A percentile compares a stretch with the other conserved stretches of the same genome.
These are phyloP conservation scores for Xylariaceae sp. DNA, from an alignment of 2,329 filamentous ascomycete genomes.

Conservation along the genomic window DNA sequence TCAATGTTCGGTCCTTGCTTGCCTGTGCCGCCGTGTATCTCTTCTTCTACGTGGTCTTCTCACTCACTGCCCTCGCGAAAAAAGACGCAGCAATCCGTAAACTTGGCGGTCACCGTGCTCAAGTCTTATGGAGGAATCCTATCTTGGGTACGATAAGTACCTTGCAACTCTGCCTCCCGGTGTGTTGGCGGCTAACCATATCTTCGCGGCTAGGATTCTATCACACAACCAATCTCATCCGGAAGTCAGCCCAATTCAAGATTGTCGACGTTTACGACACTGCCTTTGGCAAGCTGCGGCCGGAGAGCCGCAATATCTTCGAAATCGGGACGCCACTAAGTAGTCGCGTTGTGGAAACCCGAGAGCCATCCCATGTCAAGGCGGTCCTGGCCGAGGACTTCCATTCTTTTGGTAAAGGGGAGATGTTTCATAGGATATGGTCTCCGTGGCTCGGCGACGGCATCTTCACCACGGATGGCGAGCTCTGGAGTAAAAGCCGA, in stretches of 20 bases:
- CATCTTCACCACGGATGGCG: conserved; percentile 50
- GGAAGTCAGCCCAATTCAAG: conserved; percentile 5
- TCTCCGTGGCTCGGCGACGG: conserved; percentile 48
- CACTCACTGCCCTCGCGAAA: conserved; percentile 1
- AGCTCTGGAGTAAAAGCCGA: conserved; percentile 47
- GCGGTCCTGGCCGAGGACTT: conserved; percentile 53
- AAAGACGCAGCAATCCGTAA: conserved; percentile 14
- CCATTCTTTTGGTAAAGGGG: conserved; percentile 46
- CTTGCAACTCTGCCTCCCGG: background rate
- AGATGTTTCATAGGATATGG: conserved; percentile 36
- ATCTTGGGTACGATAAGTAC: conserved; percentile 7
- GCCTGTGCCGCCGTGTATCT: conserved; percentile 4
- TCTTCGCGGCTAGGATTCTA: background rate
- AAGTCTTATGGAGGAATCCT: conserved; percentile 10
- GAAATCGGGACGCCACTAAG: conserved; percentile 10
- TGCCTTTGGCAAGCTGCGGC: background rate
- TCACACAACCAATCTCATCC: background rate
- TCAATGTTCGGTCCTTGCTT: background rate
- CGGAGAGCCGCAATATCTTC: conserved; percentile 8
- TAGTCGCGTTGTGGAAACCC: conserved; percentile 30
- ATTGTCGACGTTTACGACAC: conserved; percentile 4
- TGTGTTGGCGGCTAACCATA: conserved; percentile 1
- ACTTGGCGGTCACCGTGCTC: conserved; percentile 12
- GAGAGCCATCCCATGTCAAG: conserved; percentile 53
- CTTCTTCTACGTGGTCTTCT: conserved; percentile 5